Evolutionary conservation across 257 asterid genomes (phyloP), one percentile per base, ranked within the genome.

Genomic region (Ilex aquifolium): DNA sequence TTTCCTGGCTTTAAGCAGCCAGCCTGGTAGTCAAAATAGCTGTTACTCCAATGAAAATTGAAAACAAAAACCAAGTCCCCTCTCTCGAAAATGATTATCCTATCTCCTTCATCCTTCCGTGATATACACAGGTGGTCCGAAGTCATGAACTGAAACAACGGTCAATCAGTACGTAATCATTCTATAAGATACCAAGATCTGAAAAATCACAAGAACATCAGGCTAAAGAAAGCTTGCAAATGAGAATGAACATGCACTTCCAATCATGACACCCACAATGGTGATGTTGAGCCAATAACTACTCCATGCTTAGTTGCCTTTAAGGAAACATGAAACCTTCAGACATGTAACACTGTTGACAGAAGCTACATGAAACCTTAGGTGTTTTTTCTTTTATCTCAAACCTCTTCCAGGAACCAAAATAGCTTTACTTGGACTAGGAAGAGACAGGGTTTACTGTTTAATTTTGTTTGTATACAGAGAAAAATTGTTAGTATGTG

Each of bases 1-100:
- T 93, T 93, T 68, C 97, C 99, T n/a, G 91, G 86, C 80, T 80
- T 80, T 14, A 79, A 71, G 85, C 99, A 93, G 66, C 99, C 99
- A 39, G 90, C 72, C 42, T 74, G 84, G 63, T 93, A 93, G 73
- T 87, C 94, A 7, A 91, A 89, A 77, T 79, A 93, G 65, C 99
- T 92, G 62, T 48, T 75, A 50, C 70, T 82, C 95, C 96, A 93
- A 61, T 90, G 99, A 65, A 93, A 93, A 72, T 93, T 93, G 67
- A 90, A 90, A 69, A 93, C 96, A 59, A 90, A 90, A 58, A 93
- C 85, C 44, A 93, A 74, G 80, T 90, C 73, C 59, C 85, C 99
- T 74, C 85, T 85, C 74, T 93, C 97, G 44, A 90, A 93, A 21
- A 87, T 86, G 51, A 93, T 81, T 55, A 80, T 27, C 78, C 82